Evolutionary conservation across 1,284 basidiomycete species (phyloP), one percentile per base, ranked within the genome.

Genomic region (Mycena sp.): DNA sequence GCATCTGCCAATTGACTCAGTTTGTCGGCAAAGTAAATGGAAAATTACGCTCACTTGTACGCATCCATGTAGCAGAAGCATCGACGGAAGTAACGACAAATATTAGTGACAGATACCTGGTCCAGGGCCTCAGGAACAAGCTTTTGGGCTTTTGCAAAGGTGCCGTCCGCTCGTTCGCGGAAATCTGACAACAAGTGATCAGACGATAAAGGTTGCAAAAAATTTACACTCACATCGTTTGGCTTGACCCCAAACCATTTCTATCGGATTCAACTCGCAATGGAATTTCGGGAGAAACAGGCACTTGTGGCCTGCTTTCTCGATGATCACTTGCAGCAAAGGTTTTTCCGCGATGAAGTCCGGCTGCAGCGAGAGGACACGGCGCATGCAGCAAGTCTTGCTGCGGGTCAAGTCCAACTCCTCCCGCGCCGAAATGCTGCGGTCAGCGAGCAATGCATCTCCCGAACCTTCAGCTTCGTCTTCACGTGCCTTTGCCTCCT

Each of bases 61-160:
- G 69, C 64, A 44, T 70, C 67, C 59, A 72, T 67, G 61, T 72
- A 73, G 14, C 68, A 49, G 35, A 64, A 72, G 48, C 60, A 67
- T 37, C 66, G 67, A 19, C 45, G 38, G 10, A 35, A 70, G 53
- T 68, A 71, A 0, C 62, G 41, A 1, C 58, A 63, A 26, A 71
- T 65, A 21, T 60, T 70, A 1, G 30, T 21, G 2, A 32, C 48
- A 11, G 30, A 35, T 17, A 67, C 63, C 14, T 38, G 37, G 43
- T 69, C 49, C 25, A 71, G 53, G 29, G 53, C 64, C 30, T 67
- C 29, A 1, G 60, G 58, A 35, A 70, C 67, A 19, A 70, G 63
- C 17, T 29, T 40, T 30, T 64, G 43, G 17, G 64, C 68, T 0
- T 50, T 68, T 23, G 61, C 23, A 48, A 71, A 69, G 16, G 58